These are phyloP conservation scores for Talaromyces trachyspermus DNA, from an alignment of 495 filamentous ascomycete genomes.

Conservation along the genomic window DNA sequence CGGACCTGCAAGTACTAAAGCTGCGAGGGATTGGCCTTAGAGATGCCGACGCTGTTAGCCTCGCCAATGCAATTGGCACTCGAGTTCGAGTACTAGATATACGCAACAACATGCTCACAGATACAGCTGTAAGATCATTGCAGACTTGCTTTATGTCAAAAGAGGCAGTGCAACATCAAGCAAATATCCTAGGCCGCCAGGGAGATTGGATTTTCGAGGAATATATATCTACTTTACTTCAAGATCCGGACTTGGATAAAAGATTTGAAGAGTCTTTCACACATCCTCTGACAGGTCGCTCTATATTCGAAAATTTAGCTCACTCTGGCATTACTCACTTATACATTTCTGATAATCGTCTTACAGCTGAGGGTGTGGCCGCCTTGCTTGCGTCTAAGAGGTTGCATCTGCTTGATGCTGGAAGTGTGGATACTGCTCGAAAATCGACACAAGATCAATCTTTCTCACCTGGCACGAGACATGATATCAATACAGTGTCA, in stretches of 20 bases:
- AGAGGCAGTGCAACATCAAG: neutral
- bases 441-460: constrained; percentile 14
- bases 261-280: constrained; percentile 42
- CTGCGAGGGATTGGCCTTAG: constrained; percentile 49
- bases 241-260: constrained; percentile 39
- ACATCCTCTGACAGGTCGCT: constrained; percentile 38
- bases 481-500: constrained; percentile 23
- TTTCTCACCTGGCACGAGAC: constrained; percentile 12
- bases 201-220: constrained; percentile 16
- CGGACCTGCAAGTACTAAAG: constrained; percentile 51
- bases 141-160: constrained; percentile 38
- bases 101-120: constrained; percentile 51
- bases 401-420: constrained; percentile 47
- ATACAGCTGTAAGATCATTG: constrained; percentile 44
- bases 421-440: constrained; percentile 33
- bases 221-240: constrained; percentile 19
- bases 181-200: constrained; percentile 7
- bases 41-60: constrained; percentile 45
- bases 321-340: constrained; percentile 51
- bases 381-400: constrained; percentile 43
- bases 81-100: constrained; percentile 53
- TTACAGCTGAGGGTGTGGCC: constrained; percentile 50
- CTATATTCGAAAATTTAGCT: constrained; percentile 47
- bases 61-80: constrained; percentile 46
- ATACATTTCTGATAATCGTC: constrained; percentile 50